phyloP scores from a whole-genome alignment of 2,329 filamentous ascomycete species.

The Rhynchosporium agropyri region DNA sequence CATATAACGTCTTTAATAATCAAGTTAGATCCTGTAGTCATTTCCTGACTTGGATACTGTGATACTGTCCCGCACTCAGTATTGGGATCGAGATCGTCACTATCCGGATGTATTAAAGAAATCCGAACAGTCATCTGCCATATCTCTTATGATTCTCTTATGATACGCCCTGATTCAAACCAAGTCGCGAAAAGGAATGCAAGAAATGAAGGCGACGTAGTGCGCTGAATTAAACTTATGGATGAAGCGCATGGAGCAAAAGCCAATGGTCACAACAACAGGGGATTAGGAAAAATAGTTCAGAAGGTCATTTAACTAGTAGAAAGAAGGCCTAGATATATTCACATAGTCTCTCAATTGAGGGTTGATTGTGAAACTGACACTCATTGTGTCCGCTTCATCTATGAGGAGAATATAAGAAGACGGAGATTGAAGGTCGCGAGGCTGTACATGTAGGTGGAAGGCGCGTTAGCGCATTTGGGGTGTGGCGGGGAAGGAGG shows the following conservation, averaged over 20 bases:
- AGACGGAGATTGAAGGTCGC: conserved; percentile 13
- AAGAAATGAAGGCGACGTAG: not conserved
- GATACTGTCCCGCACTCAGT: not conserved
- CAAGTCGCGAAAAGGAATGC: no score
- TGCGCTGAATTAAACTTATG: not conserved
- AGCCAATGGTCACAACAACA: conserved; percentile 14
- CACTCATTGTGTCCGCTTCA: conserved; percentile 80
- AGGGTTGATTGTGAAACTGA: conserved; percentile 67
- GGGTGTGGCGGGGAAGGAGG: conserved; percentile 18
- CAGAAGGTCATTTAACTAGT: conserved; percentile 40
- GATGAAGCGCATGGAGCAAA: conserved; percentile 2
- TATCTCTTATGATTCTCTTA: no score
- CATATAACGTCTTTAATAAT: no score
- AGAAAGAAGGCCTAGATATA: conserved; percentile 58
- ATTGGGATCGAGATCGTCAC: not conserved
- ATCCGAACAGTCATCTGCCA: not conserved
- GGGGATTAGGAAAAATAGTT: conserved; percentile 26
- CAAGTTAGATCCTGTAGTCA: no score
- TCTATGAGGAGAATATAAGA: conserved; percentile 62
- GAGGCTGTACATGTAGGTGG: conserved; percentile 13
- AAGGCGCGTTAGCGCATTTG: conserved; percentile 6
- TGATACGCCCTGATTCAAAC: not conserved
- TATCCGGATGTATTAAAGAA: not conserved
- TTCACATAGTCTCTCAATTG: conserved; percentile 63
- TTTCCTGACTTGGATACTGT: no score